phyloP scores from a whole-genome alignment of 2,329 filamentous ascomycete species.

The Trichoderma pleuroti region DNA sequence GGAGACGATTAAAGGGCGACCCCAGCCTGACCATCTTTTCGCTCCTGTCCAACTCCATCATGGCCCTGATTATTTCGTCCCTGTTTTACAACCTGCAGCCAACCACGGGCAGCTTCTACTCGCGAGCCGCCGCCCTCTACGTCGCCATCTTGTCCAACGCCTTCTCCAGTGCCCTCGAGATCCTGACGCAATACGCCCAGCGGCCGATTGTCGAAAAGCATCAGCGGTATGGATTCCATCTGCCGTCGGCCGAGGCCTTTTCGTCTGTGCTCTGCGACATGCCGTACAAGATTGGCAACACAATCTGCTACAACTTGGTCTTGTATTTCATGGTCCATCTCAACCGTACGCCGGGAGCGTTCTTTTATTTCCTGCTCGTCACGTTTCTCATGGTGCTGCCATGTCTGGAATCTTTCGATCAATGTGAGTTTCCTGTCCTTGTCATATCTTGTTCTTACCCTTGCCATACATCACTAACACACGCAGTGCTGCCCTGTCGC shows the following conservation, averaged over 20 bases:
- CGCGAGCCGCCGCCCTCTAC: conserved; percentile 48
- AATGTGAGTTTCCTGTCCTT: conserved; percentile 18
- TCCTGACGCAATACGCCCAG: conserved; percentile 38
- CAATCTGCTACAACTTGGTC: conserved; percentile 35
- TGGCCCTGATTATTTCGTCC: conserved; percentile 50
- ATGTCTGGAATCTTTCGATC: conserved; percentile 63
- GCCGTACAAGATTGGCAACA: conserved; percentile 41
- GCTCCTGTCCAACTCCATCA: conserved; percentile 39
- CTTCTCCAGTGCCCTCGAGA: conserved; percentile 38
- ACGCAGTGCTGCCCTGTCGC: conserved; percentile 37
- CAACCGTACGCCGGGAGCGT: conserved; percentile 38
- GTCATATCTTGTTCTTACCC: no score
- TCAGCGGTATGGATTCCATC: conserved; percentile 39
- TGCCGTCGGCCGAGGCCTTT: conserved; percentile 35
- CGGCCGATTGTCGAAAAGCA: conserved; percentile 40
- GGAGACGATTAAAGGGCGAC: conserved; percentile 15
- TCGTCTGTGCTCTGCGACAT: conserved; percentile 41
- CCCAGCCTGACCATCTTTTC: conserved; percentile 10
- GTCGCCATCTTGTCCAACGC: conserved; percentile 54
- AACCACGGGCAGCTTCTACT: conserved; percentile 42
- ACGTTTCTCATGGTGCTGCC: conserved; percentile 51
- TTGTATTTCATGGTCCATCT: conserved; percentile 46
- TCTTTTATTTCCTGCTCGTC: conserved; percentile 46
- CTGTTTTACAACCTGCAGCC: conserved; percentile 47
- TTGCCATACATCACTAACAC: neutral